Base-by-base conservation (phyloP, 495 filamentous ascomycete genomes). In the Xylaria longipes region DNA sequence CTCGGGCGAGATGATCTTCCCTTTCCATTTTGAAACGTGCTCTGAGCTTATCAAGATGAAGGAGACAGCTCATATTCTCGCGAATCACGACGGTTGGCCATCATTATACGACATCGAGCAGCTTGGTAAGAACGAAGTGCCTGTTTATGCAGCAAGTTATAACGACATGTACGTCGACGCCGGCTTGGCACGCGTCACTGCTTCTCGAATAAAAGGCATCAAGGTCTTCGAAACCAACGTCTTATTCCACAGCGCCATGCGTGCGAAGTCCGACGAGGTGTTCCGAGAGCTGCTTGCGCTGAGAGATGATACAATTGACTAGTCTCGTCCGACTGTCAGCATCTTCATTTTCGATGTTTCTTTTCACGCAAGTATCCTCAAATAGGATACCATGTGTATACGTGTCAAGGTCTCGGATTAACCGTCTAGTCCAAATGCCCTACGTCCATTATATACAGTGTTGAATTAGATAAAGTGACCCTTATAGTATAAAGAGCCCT, bases 91-190 rank as follows among this genome's bases (percentile, higher is more conserved):
- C 11, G 87, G 89, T 61, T 98, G 96, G 95, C 86, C 90, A 1
- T 80, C 84, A 2, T 86, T 98, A 3, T 98, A 97, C 76, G 88
- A 96, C 75, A 85, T 89, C 70, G 85, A 84, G 11, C 89, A 93
- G 76, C 85, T 97, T 25, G 86, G 85, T 7, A 84, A 87, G 72
- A 98, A 98, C 75, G 84, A 91, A 71, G 94, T 98, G 0, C 95
- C 96, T 0, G 92, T 98, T 0, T 98, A 97, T 73, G 91, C 93
- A 7, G 93, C 92, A 0, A 90, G 87, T n/a, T 98, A 90, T 70
- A 93, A 98, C 68, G 95, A 98, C 79, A 97, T 98, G 94, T 98
- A 97, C 74, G 95, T 98, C 39, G 90, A 95, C 72, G 92, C 87
- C 72, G 90, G 90, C 31, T 79, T 94, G 12, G 88, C 92, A 0